Base-by-base conservation (phyloP, 148 eudicot genomes). In the Oxyria digyna region DNA sequence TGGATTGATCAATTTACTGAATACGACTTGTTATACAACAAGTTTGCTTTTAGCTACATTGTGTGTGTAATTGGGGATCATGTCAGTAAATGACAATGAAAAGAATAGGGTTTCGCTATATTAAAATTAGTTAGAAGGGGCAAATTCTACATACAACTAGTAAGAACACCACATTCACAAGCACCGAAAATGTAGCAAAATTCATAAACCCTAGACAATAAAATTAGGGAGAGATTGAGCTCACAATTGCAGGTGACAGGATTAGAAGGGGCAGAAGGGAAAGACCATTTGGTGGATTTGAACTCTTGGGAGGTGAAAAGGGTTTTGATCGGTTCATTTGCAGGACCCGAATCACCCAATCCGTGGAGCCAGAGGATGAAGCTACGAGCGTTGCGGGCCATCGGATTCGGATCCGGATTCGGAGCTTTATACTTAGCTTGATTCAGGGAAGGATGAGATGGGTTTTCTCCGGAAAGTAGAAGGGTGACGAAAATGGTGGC, bases 271-370 rank as follows among this genome's bases (percentile, higher is more conserved):
- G 99, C 97, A 71, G 99, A 88, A 64, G 97, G 99, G 74, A 94
- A 95, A 37, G 82, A 79, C 97, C 97, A 91, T 37, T 67, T 73
- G 54, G 96, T 74, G 74, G 75, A 75, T 21, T 75, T 80, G 78
- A 95, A 91, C 68, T 88, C 78, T 27, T 87, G 79, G 14, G 96
- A 87, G 69, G 84, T 82, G 87, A 95, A 95, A 12, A 88, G 70
- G 54, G 81, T 48, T 70, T 87, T 88, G 76, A 88, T 88, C 72
- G 97, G 96, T 74, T 95, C 93, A 52, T 91, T 95, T 9, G 91
- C 91, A 4, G 97, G 96, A 26, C 99, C 99, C 7, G 99, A 88
- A 71, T 95, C 97, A 67, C 99, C 99, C 75, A 91, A 77, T 62
- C 99, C 99, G 54, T 95, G 99, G 24, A 95, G 89, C 97, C 99